Conservation (phyloP, 169 alveolate genomes). For the Toxoplasma gondii region DNA sequence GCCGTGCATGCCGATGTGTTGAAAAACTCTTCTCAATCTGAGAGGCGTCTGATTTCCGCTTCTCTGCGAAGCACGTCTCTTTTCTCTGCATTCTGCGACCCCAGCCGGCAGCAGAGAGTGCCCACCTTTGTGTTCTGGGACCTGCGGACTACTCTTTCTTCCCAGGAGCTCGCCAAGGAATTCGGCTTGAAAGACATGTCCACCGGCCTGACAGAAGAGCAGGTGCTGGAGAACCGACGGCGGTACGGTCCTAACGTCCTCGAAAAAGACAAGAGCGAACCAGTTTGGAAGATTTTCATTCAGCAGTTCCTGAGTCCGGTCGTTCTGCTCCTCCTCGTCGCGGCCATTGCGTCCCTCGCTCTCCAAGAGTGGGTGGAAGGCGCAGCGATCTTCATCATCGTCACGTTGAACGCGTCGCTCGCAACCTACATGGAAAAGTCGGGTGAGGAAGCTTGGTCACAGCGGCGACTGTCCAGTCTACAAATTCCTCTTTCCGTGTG, state of each 20-base stretch:
- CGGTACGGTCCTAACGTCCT: slow-evolving; percentile 87
- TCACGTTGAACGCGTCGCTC: slow-evolving; percentile 88
- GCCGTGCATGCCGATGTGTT: too few relatives aligned
- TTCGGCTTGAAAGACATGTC: slow-evolving; percentile 77
- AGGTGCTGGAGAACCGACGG: slow-evolving; percentile 78
- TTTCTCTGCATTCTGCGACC: background rate
- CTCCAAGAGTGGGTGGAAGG: slow-evolving; percentile 91
- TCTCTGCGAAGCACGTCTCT: background rate
- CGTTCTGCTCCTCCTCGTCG: slow-evolving; percentile 82
- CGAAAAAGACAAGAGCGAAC: slow-evolving; percentile 83
- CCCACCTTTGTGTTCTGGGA: too few relatives aligned
- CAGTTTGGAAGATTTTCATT: slow-evolving; percentile 86
- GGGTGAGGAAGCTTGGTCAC: slow-evolving; percentile 30
- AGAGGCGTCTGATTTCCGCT: background rate
- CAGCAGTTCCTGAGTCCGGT: slow-evolving; percentile 86
- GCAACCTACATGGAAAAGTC: slow-evolving; percentile 93
- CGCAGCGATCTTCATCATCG: slow-evolving; percentile 85
- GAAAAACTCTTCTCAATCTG: too few relatives aligned
- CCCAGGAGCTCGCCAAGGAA: slow-evolving; percentile 77
- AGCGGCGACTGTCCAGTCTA: background rate
- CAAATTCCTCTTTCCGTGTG: slow-evolving; percentile 6
- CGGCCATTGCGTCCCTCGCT: slow-evolving; percentile 84
- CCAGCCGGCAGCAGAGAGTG: too few relatives aligned
- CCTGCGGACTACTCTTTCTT: background rate
- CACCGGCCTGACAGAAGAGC: slow-evolving; percentile 79